A percentile compares a stretch with the other conserved stretches of the same genome.
These are phyloP conservation scores for Boletus rubroflammeus DNA, from an alignment of 768 basidiomycete species.

Conservation along the genomic window DNA sequence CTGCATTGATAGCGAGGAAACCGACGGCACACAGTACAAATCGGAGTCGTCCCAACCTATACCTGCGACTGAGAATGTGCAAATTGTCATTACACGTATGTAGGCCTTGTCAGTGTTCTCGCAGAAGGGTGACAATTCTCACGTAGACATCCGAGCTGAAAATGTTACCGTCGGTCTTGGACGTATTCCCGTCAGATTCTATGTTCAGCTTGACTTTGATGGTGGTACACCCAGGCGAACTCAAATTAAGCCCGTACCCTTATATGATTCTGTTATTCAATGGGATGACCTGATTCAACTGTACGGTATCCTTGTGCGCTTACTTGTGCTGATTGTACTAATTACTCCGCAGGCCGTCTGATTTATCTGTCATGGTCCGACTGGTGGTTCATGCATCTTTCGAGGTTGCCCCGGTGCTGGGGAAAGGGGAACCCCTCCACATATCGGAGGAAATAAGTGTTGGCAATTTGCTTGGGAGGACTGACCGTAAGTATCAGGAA, in stretches of 20 bases:
- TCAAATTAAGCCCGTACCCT: background rate
- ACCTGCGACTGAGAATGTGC: background rate
- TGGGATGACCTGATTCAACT: slow-evolving; percentile 12
- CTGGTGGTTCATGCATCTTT: slow-evolving; percentile 5
- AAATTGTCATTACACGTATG: slow-evolving; percentile 5
- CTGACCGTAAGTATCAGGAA: background rate
- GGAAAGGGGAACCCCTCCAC: slow-evolving; percentile 7
- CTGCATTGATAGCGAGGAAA: background rate
- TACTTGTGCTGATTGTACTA: background rate
- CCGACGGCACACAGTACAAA: background rate
- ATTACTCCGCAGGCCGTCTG: slow-evolving; percentile 1
- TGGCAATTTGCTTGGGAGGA: background rate
- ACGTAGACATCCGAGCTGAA: slow-evolving; percentile 11
- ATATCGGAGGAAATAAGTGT: background rate
- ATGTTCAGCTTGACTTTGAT: slow-evolving; percentile 3
- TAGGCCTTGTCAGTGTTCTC: background rate
- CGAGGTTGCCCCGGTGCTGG: background rate
- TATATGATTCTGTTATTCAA: slow-evolving; percentile 1
- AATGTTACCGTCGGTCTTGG: slow-evolving; percentile 2
- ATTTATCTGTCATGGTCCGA: background rate
- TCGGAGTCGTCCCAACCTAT: background rate
- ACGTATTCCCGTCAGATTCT: slow-evolving; percentile 17
- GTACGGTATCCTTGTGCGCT: background rate
- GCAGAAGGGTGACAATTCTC: background rate
- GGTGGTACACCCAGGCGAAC: slow-evolving; percentile 1